phyloP scores from a whole-genome alignment of 257 asterid genomes.

The Solanum sejunctum region DNA sequence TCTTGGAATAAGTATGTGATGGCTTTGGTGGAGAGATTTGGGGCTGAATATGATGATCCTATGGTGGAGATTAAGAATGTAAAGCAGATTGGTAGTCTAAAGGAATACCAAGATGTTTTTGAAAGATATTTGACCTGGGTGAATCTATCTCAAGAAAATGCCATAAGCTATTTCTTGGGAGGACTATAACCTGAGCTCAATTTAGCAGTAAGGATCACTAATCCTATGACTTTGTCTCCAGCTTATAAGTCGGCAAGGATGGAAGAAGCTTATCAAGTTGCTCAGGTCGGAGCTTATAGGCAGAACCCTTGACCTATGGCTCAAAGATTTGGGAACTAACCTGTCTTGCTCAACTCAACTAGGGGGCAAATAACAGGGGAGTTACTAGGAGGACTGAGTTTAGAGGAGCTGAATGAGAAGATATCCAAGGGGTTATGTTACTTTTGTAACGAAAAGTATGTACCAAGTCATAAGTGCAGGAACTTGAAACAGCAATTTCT shows the following conservation, averaged over 20 bases:
- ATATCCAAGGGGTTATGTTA: neutral
- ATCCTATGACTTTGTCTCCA: neutral
- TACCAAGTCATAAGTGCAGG: neutral
- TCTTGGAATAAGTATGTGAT: neutral
- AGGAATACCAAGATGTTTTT: neutral
- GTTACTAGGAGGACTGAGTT: neutral
- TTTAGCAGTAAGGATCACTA: neutral
- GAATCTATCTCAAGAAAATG: neutral
- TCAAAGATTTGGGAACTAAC: neutral
- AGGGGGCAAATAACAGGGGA: neutral
- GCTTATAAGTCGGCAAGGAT: neutral
- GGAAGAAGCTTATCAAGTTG: neutral
- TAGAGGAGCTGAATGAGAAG: neutral
- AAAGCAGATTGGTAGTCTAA: neutral
- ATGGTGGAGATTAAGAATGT: neutral
- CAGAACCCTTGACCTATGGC: neutral
- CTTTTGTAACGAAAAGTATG: neutral
- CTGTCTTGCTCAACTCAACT: neutral
- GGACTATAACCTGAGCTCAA: neutral
- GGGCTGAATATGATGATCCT: neutral
- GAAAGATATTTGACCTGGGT: neutral
- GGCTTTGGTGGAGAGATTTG: neutral
- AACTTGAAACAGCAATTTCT: neutral
- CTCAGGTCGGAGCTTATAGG: neutral
- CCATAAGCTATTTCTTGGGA: neutral